Base-by-base conservation (phyloP, 805 yeast genomes). In the Debaryomyces maramus region DNA sequence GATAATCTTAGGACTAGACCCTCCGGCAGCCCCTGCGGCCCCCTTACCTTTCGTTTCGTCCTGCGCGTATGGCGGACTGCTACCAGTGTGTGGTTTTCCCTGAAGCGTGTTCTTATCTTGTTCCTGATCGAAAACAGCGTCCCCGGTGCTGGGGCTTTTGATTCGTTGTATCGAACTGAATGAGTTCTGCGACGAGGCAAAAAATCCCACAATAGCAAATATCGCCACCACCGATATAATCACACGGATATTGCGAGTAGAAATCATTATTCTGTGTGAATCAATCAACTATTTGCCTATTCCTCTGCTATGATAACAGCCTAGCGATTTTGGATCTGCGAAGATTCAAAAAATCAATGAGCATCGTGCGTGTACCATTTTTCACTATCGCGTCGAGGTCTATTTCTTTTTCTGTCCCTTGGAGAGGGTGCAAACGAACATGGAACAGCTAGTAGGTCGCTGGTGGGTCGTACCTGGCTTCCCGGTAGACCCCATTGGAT, bases 171-270 rank as follows among this genome's bases (percentile, higher is more conserved):
- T 41, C 4, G 68, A 54, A 31, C 52, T 46, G 34, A 70, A 57
- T 21, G 67, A 55, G 36, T 58, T 50, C 32, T 73, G 70, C 1
- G 81, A 67, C 3, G 75, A 58, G 37, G 73, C 69, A 38, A 81
- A 63, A 48, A 80, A 69, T 27, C 74, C 61, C 16, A 80, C 65
- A 38, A 82, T 57, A 50, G 72, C 67, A 36, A 81, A 58, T 21
- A 80, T 58, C 17, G 76, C 75, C 31, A 79, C 49, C 2, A 81
- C 75, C 9, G 77, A 77, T 9, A 78, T 56, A 11, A 77, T 47
- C 44, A 77, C 70, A 44, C 85, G 78, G 50, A 74, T 63, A 58
- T 77, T 77, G 53, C 79, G 67, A 42, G 69, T 61, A 48, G 71
- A 56, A 50, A 68, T 45, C 69, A 67, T 60, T 16, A 6, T 29